Base-by-base conservation (phyloP, 163 green algal species). In the Scenedesmus sp. region DNA sequence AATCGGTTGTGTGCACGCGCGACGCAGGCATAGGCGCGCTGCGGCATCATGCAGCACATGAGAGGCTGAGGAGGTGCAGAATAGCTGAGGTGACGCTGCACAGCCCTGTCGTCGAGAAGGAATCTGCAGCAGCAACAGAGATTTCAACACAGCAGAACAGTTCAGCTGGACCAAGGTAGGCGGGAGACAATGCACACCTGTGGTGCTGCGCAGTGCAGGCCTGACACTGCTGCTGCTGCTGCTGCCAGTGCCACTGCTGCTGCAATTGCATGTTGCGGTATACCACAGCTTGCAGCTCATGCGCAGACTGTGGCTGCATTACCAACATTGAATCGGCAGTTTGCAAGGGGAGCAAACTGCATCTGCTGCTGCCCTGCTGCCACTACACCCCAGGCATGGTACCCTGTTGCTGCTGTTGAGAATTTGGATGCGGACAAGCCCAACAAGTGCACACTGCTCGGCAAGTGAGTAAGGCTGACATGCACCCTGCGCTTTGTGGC, bases 351-450 rank as follows among this genome's bases (percentile, higher is more conserved):
- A 61, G 20, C 51, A 13, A 18, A 61, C n/a, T 61, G 51, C 51
- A 18, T 18, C 51, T 33, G 59, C 59, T 72, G 13, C 53, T 26
- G 26, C 0, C 53, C 59, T 72, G 59, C 59, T 72, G 59, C 59
- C 20, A 10, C 59, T 22, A 12, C 59, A 72, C 22, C n/a, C 20
- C 56, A 91, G 80, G 65, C 53, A 56, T 91, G 87, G 87, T 91
- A 91, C 61, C 79, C 87, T 83, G 87, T 46, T 30, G 79, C 44
- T 37, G 79, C 56, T 5, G 42, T 83, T 68, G 87, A 91, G 44
- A 87, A 91, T 81, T 70, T 89, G 53, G 89, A 92, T 68, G 46
- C 68, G 30, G 46, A 59, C n/a, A 76, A 89, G 44, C 68, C 89
- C 44, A 86, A 89, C 89, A 80, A 86, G 49, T 68, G 85, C 70